Evolutionary conservation across 345 rosid genomes (phyloP), one percentile per base, ranked within the genome.

Genomic region (Eucalyptus leucophloia): DNA sequence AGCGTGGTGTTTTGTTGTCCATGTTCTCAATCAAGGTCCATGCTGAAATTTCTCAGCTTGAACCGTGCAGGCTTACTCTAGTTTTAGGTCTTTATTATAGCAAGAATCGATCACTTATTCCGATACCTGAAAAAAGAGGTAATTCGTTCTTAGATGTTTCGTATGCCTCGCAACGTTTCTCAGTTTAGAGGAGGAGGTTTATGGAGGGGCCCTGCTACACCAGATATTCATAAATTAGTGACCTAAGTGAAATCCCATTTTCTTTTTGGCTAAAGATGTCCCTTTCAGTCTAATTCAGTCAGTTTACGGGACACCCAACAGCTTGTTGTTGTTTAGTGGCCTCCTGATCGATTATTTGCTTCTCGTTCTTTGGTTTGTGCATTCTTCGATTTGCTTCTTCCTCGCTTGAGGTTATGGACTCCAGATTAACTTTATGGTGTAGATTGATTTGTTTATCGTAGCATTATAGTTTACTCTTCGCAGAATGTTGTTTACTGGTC

Each of bases 401-500:
- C 45, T 47, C 87, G 86, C 28, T 13, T 88, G 47, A 44, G 53
- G 44, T 50, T 32, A 21, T 40, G 42, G 51, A 69, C 81, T 69
- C 81, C 81, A 34, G 34, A 34, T 69, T 69, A 69, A 69, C 44
- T 69, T 69, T 34, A 34, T 69, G 44, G 14, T 9, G 12, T 18
- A 18, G 44, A 69, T 69, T 37, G 87, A 62, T 89, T 42, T 69
- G 85, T 88, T 67, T 9, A 65, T 86, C 42, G 51, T 18, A 44
- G n/a, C 69, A 32, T 37, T 87, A 11, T 72, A 23, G 86, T 72
- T 62, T 62, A n/a, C 23, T 58, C 88, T 89, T 87, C 92, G 91
- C 92, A 97, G 99, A 93, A 89, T 88, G 89, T 89, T 92, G 92
- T 90, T 83, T 87, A 91, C 88, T 98, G 99, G 99, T 91, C 90